Evolutionary conservation across 2,329 filamentous ascomycete species (phyloP).

Genomic region (Ceratocystis eucalypticola): DNA sequence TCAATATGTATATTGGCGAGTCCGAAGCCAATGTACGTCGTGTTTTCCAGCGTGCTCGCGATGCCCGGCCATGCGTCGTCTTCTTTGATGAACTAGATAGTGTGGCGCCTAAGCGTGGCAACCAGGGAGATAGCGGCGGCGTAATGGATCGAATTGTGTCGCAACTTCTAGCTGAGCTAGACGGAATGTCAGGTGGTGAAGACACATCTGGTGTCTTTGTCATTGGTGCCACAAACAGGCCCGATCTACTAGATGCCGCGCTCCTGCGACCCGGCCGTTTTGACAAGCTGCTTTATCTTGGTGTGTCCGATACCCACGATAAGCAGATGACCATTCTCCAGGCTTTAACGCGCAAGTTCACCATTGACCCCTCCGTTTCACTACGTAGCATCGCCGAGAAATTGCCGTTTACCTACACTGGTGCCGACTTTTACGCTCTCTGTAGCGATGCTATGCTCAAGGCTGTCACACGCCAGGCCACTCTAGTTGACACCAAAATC

Average conservation of each 20-base stretch:
- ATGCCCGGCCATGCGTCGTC: constrained; percentile 76
- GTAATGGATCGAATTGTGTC: constrained; percentile 98
- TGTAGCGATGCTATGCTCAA: constrained; percentile 99
- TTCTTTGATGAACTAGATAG: constrained; percentile 92
- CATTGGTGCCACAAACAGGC: constrained; percentile 89
- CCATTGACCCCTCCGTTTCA: constrained; percentile 64
- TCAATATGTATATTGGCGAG: constrained; percentile 95
- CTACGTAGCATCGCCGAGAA: constrained; percentile 58
- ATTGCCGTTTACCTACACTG: constrained; percentile 91
- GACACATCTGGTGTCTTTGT: constrained; percentile 81
- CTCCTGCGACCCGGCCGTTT: constrained; percentile 81
- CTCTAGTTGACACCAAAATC: constrained; percentile 72
- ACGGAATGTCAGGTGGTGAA: constrained; percentile 64
- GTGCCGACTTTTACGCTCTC: constrained; percentile 91
- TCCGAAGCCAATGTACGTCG: constrained; percentile 83
- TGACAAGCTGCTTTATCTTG: constrained; percentile 96
- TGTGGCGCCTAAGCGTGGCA: constrained; percentile 89
- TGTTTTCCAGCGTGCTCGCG: constrained; percentile 75
- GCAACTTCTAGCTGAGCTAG: constrained; percentile 84
- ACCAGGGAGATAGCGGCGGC: constrained; percentile 91
- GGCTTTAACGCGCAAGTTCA: constrained; percentile 91
- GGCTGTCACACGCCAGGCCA: constrained; percentile 82
- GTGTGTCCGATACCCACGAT: constrained; percentile 89
- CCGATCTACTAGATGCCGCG: constrained; percentile 83
- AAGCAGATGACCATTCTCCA: constrained; percentile 93